Evolutionary conservation across 1,139 yeast genomes (phyloP).

Genomic region (Schizosaccharomyces versatilis): DNA sequence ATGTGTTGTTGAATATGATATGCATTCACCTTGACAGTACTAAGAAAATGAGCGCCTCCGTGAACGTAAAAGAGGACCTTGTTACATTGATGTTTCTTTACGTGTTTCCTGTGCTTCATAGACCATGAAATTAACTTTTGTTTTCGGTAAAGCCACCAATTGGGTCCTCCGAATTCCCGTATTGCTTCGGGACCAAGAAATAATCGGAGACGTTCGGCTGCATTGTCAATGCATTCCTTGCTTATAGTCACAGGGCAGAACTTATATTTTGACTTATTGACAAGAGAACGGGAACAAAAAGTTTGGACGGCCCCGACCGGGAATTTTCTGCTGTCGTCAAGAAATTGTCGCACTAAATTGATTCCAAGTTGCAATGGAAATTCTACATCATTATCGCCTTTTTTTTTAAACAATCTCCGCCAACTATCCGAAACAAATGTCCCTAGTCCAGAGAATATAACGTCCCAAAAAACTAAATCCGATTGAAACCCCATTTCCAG

Average conservation of each 20-base stretch:
- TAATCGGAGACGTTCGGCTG: not conserved
- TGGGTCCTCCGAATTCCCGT: not conserved
- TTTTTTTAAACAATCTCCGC: too few species aligned
- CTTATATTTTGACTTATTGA: not conserved
- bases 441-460: too few species aligned
- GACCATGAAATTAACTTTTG: not conserved
- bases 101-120: not conserved
- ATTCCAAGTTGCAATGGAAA: too few species aligned
- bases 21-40: slow-evolving; percentile 13
- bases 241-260: not conserved
- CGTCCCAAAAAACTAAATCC: too few species aligned
- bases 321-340: not conserved
- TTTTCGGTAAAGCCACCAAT: not conserved
- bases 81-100: slow-evolving; percentile 1
- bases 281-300: not conserved
- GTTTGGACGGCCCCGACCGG: not conserved
- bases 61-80: slow-evolving; percentile 12
- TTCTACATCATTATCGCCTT: too few species aligned
- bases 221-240: not conserved
- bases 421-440: too few species aligned
- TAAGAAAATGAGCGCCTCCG: slow-evolving; percentile 14
- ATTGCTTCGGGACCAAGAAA: not conserved
- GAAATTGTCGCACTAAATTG: not conserved
- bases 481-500: too few species aligned
- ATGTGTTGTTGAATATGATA: slow-evolving; percentile 12